Evolutionary conservation across 768 basidiomycete genomes (phyloP), one percentile per base, ranked within the genome.

Genomic region (Russula sp.): DNA sequence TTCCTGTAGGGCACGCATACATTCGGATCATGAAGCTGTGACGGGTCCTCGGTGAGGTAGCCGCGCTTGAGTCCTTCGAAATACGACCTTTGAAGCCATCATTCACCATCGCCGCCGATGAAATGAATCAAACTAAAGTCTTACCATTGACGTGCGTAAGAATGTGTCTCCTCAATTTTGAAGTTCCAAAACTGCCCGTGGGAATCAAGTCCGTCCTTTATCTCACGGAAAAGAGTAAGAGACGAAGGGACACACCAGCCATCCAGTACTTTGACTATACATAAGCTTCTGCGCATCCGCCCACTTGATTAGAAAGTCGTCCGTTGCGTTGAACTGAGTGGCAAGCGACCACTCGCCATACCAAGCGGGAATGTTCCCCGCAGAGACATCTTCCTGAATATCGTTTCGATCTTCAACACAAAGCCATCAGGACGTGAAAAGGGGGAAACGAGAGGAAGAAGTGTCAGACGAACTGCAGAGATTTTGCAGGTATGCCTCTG

Each of bases 221-320:
- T 47, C 34, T 13, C 5, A 1, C 8, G 42, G 34, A 35, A 16
- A 20, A 52, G 36, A n/a, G 11, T 7, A 14, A 52, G 34, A 1
- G 22, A 7, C 1, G 5, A 43, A 34, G 25, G 49, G 3, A 76
- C 83, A 73, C 65, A 86, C 85, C 45, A 88, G 77, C 86, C 86
- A 88, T 32, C 87, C 87, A 2, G 79, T 77, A 38, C 78, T 77
- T 62, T 85, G 72, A 57, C 78, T 77, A 56, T 88, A 88, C 1
- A 80, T 75, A 42, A 82, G 72, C 70, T 89, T 89, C 71, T 89
- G 87, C 29, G 87, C 85, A 66, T 89, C 88, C 11, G 86, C 87
- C 87, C 87, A 88, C 68, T 85, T 72, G 60, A 54, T 63, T 46
- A 88, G 70, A 75, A 89, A 88, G 0, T 69, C 78, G 56, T 87